phyloP scores from a whole-genome alignment of 495 filamentous ascomycete genomes.

The Bacidia gigantensis region DNA sequence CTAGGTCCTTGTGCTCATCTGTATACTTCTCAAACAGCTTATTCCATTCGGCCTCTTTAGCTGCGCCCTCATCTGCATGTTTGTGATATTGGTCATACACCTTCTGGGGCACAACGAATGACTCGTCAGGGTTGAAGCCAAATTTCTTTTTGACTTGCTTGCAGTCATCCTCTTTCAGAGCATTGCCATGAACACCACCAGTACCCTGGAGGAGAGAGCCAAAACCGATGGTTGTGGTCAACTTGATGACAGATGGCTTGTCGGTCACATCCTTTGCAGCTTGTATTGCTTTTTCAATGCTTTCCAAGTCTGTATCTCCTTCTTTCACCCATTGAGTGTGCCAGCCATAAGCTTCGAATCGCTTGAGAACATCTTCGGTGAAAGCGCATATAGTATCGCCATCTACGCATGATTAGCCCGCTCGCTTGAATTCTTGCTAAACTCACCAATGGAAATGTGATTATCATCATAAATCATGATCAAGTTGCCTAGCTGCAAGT shows the following conservation, averaged over 20 bases:
- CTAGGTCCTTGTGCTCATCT: conserved; percentile 58
- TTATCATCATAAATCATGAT: conserved; percentile 98
- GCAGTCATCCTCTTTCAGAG: conserved; percentile 86
- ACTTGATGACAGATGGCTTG: conserved; percentile 94
- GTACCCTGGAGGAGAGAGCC: conserved; percentile 90
- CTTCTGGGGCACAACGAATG: conserved; percentile 84
- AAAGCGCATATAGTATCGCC: conserved; percentile 91
- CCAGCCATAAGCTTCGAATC: conserved; percentile 98
- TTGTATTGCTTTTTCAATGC: conserved; percentile 78
- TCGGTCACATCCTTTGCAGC: conserved; percentile 74
- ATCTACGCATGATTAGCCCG: conserved; percentile 34
- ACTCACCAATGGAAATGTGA: conserved; percentile 75
- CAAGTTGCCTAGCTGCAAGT: conserved; percentile 93
- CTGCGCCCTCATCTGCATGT: conserved; percentile 70
- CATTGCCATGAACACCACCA: conserved; percentile 85
- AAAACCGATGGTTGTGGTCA: conserved; percentile 96
- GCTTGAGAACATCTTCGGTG: conserved; percentile 91
- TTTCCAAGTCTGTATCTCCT: conserved; percentile 79
- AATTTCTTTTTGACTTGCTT: conserved; percentile 83
- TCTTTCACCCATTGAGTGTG: conserved; percentile 75
- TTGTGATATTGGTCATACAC: conserved; percentile 86
- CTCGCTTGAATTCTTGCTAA: conserved; percentile 9
- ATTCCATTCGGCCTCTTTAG: conserved; percentile 91
- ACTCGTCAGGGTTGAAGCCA: conserved; percentile 90
- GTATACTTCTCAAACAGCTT: conserved; percentile 78